Conservation (phyloP, 1,139 yeast genomes). For the Candida sp. region DNA sequence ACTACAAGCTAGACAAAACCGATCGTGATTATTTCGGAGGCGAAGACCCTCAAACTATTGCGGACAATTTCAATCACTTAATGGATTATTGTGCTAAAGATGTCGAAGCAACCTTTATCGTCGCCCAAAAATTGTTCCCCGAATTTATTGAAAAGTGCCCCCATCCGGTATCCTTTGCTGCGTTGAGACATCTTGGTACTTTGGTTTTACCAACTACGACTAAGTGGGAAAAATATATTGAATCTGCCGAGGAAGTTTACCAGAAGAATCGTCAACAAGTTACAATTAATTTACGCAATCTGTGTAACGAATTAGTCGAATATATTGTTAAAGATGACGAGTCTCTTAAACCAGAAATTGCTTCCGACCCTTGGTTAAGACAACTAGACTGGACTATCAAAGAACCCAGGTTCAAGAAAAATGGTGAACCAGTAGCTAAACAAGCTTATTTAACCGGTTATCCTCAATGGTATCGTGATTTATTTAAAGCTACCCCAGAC, state of each 20-base stretch:
- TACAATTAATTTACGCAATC: constrained; percentile 50
- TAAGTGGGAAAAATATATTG: constrained; percentile 70
- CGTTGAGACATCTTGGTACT: constrained; percentile 72
- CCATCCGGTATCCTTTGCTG: constrained; percentile 95
- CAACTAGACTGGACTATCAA: constrained; percentile 86
- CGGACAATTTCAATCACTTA: constrained; percentile 55
- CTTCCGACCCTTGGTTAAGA: constrained; percentile 78
- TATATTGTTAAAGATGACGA: constrained; percentile 25
- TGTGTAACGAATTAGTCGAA: constrained; percentile 60
- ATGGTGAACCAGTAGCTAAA: constrained; percentile 71
- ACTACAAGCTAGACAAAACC: constrained; percentile 61
- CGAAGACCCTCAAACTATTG: constrained; percentile 50
- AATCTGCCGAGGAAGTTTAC: constrained; percentile 66
- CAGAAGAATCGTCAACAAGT: constrained; percentile 57
- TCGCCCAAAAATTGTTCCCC: constrained; percentile 69
- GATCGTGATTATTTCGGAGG: constrained; percentile 63
- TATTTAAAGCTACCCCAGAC: constrained; percentile 49
- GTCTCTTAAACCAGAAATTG: constrained; percentile 22
- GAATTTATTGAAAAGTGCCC: constrained; percentile 67
- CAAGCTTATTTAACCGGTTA: constrained; percentile 83
- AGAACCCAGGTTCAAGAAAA: constrained; percentile 61
- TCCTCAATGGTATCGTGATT: constrained; percentile 90
- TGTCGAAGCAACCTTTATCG: constrained; percentile 70
- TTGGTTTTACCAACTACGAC: constrained; percentile 76
- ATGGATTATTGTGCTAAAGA: constrained; percentile 86